These are phyloP conservation scores for Bipolaris cookei DNA, from an alignment of 2,329 filamentous ascomycete genomes.

Conservation along the genomic window DNA sequence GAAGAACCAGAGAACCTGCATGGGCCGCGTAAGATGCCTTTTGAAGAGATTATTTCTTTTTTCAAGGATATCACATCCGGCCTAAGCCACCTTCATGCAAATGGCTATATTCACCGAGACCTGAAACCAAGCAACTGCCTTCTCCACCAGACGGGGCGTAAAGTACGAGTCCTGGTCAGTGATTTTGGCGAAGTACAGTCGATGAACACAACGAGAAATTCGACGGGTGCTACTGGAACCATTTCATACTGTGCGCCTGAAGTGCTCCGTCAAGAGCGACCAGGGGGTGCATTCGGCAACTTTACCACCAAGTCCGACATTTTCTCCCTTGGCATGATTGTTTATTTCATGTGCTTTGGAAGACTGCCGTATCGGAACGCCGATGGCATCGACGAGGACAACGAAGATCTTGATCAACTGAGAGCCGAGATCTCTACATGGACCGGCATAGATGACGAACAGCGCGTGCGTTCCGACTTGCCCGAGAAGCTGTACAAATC, in stretches of 20 bases:
- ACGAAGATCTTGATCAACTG: conserved; percentile 86
- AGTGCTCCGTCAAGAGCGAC: conserved; percentile 71
- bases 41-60: conserved; percentile 95
- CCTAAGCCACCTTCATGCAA: conserved; percentile 83
- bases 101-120: conserved; percentile 95
- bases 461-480: conserved; percentile 77
- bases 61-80: conserved; percentile 96
- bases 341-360: conserved; percentile 97
- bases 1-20: conserved; percentile 65
- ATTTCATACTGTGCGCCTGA: conserved; percentile 98
- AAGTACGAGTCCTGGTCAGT: conserved; percentile 83
- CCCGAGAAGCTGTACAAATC: conserved; percentile 86
- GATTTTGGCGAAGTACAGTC: conserved; percentile 97
- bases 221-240: conserved; percentile 91
- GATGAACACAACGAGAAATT: conserved; percentile 80
- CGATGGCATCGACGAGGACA: conserved; percentile 85
- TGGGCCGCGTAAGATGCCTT: conserved; percentile 65
- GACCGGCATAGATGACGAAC: conserved; percentile 83
- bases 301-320: conserved; percentile 98
- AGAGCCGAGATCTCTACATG: conserved; percentile 85
- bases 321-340: conserved; percentile 98
- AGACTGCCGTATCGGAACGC: conserved; percentile 83
- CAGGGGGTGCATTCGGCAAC: conserved; percentile 78
- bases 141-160: conserved; percentile 75
- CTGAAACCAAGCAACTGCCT: conserved; percentile 96